phyloP scores from a whole-genome alignment of 1,139 yeast genomes.

The Kurtzmaniella natalensis region DNA sequence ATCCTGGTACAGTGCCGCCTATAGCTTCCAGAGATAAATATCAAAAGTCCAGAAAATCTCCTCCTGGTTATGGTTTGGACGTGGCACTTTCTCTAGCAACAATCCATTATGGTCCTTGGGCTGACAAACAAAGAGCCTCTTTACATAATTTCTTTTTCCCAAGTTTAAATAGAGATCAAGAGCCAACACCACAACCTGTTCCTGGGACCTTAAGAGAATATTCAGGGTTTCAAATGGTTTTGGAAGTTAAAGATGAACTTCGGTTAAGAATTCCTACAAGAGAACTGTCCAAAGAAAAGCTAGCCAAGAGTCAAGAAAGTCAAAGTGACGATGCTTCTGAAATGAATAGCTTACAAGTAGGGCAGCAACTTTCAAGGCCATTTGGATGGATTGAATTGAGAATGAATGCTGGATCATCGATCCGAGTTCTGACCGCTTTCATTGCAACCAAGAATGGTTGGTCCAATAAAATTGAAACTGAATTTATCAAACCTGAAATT shows the following conservation, averaged over 20 bases:
- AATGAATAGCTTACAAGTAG: background rate
- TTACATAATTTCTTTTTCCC: constrained; percentile 71
- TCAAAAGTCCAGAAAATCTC: constrained; percentile 14
- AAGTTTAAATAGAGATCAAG: constrained; percentile 52
- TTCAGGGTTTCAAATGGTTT: constrained; percentile 49
- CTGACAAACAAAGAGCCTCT: constrained; percentile 74
- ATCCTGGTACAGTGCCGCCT: constrained; percentile 58
- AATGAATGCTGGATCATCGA: constrained; percentile 48
- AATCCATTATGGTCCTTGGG: constrained; percentile 92
- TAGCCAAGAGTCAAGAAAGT: constrained; percentile 17
- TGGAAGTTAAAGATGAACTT: constrained; percentile 59
- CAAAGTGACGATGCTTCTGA: background rate
- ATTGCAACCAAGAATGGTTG: constrained; percentile 57
- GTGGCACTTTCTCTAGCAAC: constrained; percentile 58
- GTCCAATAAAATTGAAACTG: constrained; percentile 46
- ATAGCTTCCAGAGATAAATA: constrained; percentile 6
- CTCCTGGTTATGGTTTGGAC: constrained; percentile 69
- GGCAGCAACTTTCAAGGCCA: constrained; percentile 35
- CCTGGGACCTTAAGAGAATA: constrained; percentile 54
- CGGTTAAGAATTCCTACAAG: constrained; percentile 79
- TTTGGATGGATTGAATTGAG: constrained; percentile 92
- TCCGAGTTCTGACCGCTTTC: constrained; percentile 47
- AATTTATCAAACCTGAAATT: constrained; percentile 57
- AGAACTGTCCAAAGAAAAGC: constrained; percentile 70
- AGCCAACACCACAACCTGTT: constrained; percentile 34